Percentiles rank a stretch among this genome's conserved stretches.
These are phyloP conservation scores for Blastobotrys robertii DNA, from an alignment of 805 yeast genomes.

Conservation along the genomic window DNA sequence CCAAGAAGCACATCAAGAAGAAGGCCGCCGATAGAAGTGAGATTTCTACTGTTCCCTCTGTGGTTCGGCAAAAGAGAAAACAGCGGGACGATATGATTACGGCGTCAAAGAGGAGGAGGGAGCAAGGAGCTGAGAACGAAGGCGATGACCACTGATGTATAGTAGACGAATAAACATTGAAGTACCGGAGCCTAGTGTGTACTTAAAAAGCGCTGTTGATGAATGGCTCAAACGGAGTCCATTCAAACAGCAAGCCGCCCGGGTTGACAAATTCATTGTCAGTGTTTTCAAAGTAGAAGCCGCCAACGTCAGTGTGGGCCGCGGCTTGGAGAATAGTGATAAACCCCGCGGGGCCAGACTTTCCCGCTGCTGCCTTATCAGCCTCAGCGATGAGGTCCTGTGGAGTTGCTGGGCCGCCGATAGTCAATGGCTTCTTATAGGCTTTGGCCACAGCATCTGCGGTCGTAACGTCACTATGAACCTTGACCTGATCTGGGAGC, in stretches of 20 bases:
- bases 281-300: slow-evolving; percentile 1
- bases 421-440: slow-evolving; percentile 16
- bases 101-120: slow-evolving; percentile 15
- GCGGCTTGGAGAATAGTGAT: too few species aligned
- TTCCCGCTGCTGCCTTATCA: too few species aligned
- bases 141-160: not conserved
- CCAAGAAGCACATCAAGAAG: slow-evolving; percentile 50
- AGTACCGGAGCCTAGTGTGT: too few species aligned
- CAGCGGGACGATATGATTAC: slow-evolving; percentile 58
- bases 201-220: too few species aligned
- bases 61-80: slow-evolving; percentile 53
- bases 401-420: slow-evolving; percentile 6
- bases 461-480: slow-evolving; percentile 14
- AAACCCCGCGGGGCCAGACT: too few species aligned
- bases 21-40: slow-evolving; percentile 53
- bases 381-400: slow-evolving; percentile 7
- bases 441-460: slow-evolving; percentile 9
- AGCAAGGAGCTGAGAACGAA: not conserved
- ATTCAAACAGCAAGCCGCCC: slow-evolving; percentile 8
- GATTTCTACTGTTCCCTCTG: slow-evolving; percentile 66
- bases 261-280: slow-evolving; percentile 20
- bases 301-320: not conserved
- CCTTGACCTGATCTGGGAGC: slow-evolving; percentile 16
- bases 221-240: not conserved
- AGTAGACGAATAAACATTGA: not conserved